Conservation (phyloP, 202 grass and related monocot species). For the Setaria viridis region DNA sequence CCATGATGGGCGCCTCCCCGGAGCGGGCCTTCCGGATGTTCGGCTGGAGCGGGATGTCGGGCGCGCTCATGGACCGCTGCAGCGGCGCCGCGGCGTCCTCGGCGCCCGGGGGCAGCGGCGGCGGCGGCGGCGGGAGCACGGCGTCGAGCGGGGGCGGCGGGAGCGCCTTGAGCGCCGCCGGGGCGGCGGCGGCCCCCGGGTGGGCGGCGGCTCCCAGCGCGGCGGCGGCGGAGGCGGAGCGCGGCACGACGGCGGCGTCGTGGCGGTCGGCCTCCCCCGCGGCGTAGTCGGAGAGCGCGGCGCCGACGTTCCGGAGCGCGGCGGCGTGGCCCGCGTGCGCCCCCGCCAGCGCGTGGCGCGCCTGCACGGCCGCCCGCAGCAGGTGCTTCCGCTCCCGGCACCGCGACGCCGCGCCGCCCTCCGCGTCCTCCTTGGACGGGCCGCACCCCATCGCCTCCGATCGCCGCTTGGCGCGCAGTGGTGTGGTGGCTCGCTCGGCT, state of each 20-base stretch:
- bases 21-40: slow-evolving; percentile 54
- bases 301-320: slow-evolving; percentile 75
- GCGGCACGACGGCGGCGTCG: neutral
- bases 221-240: slow-evolving; percentile 28
- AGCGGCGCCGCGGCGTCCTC: slow-evolving; percentile 34
- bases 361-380: slow-evolving; percentile 54
- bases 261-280: slow-evolving; percentile 31
- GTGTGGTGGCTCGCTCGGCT: too few relatives aligned
- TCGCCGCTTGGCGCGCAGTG: neutral
- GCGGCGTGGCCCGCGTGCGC: slow-evolving; percentile 72
- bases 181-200: neutral
- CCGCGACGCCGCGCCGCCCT: slow-evolving; percentile 60
- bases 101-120: neutral
- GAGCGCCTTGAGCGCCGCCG: slow-evolving; percentile 15
- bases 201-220: slow-evolving; percentile 7
- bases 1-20: slow-evolving; percentile 52
- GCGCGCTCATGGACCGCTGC: slow-evolving; percentile 61
- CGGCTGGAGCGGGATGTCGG: slow-evolving; percentile 47
- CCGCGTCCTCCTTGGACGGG: slow-evolving; percentile 74
- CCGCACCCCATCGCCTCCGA: slow-evolving; percentile 71
- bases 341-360: slow-evolving; percentile 63
- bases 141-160: slow-evolving; percentile 38
- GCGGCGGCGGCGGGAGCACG: slow-evolving; percentile 48
- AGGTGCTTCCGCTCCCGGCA: slow-evolving; percentile 76
- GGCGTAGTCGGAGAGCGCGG: slow-evolving; percentile 88